These are phyloP conservation scores for Odontarrhena argentea DNA, from an alignment of 345 rosid genomes.

Conservation along the genomic window DNA sequence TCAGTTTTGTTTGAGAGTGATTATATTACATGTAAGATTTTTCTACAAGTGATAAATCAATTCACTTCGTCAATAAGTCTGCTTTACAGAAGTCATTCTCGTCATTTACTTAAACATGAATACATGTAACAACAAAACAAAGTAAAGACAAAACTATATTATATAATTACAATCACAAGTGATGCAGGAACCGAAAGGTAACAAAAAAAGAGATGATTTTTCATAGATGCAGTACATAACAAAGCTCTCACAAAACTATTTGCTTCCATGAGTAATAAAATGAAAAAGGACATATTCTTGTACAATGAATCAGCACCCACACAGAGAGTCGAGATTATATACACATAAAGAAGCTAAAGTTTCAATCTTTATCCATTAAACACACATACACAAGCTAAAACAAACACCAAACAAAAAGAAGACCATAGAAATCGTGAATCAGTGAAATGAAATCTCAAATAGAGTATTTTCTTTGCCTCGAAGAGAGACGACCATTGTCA, in stretches of 20 bases:
- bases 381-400: not conserved
- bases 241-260: not conserved
- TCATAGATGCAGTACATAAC: not conserved
- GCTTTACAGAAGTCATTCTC: not conserved
- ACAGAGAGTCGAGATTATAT: not conserved
- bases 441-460: not conserved
- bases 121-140: not conserved
- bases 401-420: not conserved
- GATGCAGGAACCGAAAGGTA: not conserved
- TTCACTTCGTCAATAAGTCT: not conserved
- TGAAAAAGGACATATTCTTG: not conserved
- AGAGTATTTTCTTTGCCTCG: not conserved
- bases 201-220: too few relatives aligned
- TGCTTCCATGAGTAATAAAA: not conserved
- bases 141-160: constrained; percentile 2
- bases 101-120: constrained; percentile 5
- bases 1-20: constrained; percentile 25
- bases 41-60: not conserved
- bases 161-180: not conserved
- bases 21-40: constrained; percentile 23
- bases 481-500: too few relatives aligned
- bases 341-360: not conserved
- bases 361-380: constrained; percentile 3
- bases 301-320: not conserved
- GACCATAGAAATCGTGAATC: not conserved